Percentiles rank a stretch among this genome's conserved stretches.
phyloP scores from a whole-genome alignment of 2,329 filamentous ascomycete genomes.

The Chaetothyriales sp. region DNA sequence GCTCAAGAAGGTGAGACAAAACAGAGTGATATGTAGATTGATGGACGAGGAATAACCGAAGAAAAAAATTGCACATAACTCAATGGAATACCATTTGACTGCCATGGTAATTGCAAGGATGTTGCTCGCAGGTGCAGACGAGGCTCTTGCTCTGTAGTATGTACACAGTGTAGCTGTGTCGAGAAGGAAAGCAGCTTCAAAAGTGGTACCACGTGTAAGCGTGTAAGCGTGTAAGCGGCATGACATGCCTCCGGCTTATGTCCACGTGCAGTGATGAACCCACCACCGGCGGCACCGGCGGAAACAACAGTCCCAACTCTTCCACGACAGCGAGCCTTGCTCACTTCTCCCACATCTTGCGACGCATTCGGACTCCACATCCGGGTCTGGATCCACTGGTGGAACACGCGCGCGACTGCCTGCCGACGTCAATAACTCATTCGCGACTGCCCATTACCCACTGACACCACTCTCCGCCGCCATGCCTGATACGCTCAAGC shows the following conservation, averaged over 20 bases:
- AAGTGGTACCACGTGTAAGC: too few relatives aligned
- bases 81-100: neutral
- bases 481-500: slow-evolving; percentile 3
- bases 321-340: too few relatives aligned
- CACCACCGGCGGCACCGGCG: neutral
- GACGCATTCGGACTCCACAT: neutral
- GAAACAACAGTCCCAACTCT: neutral
- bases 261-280: neutral
- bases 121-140: too few relatives aligned
- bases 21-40: neutral
- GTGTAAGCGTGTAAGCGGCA: too few relatives aligned
- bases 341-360: neutral
- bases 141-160: too few relatives aligned
- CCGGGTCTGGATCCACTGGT: neutral
- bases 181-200: too few relatives aligned
- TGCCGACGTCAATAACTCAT: neutral
- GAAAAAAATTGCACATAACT: neutral
- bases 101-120: neutral
- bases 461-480: neutral
- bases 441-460: neutral
- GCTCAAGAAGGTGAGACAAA: slow-evolving; percentile 40
- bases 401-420: neutral
- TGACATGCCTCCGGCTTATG: neutral
- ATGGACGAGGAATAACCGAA: neutral
- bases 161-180: too few relatives aligned